Percentiles rank a stretch among this genome's conserved stretches.
Conservation (phyloP, 441 rosid species). For the Euphorbia celastroides region DNA sequence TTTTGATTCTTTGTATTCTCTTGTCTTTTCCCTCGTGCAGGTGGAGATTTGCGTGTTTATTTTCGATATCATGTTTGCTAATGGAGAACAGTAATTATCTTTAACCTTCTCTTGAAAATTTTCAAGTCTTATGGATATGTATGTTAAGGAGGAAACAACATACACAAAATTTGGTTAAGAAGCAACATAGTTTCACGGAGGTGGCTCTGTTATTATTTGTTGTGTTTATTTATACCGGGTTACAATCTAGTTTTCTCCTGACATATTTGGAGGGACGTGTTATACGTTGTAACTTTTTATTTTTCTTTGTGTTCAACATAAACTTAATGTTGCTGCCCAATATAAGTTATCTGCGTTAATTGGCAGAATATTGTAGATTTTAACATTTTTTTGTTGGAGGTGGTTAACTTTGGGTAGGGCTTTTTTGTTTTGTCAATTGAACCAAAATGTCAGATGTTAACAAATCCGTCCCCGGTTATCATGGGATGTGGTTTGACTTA, state of each 20-base stretch:
- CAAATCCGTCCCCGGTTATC: not conserved
- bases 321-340: not conserved
- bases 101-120: conserved; percentile 19
- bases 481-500: not conserved
- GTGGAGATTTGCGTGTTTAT: conserved; percentile 71
- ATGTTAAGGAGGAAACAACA: not conserved
- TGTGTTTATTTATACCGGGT: not conserved
- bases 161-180: not conserved
- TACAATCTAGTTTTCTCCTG: not conserved
- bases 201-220: not conserved
- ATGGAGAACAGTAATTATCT: conserved; percentile 67
- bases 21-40: conserved; percentile 39
- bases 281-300: not conserved
- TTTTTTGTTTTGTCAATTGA: not conserved
- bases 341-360: not conserved
- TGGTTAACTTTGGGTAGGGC: not conserved
- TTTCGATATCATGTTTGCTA: conserved; percentile 85
- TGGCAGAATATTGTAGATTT: not conserved
- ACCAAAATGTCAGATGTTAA: not conserved
- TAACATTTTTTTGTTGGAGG: not conserved
- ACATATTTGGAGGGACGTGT: not conserved
- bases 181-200: not conserved
- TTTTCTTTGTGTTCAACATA: not conserved
- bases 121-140: conserved; percentile 8
- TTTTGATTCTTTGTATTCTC: conserved; percentile 15